These are phyloP conservation scores for Flagelloscypha sp. DNA, from an alignment of 768 basidiomycete species.

Conservation along the genomic window DNA sequence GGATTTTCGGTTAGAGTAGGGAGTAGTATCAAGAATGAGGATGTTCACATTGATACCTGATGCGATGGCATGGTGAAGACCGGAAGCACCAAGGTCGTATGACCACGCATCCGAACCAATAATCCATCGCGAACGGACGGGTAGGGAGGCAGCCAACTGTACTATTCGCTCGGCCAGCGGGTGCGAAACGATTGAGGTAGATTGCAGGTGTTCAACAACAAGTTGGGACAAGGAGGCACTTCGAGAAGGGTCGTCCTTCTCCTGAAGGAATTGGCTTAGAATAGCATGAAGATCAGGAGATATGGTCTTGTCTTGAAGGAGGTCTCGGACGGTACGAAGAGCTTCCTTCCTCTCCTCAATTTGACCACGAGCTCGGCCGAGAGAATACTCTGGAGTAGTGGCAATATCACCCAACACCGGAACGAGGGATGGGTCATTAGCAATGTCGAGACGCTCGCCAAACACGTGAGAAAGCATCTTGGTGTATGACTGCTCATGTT, in stretches of 20 bases:
- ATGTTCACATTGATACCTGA: slow-evolving; percentile 91
- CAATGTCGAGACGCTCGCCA: slow-evolving; percentile 67
- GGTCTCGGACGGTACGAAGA: slow-evolving; percentile 49
- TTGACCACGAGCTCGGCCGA: slow-evolving; percentile 83
- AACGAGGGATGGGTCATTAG: slow-evolving; percentile 76
- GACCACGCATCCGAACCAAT: slow-evolving; percentile 98
- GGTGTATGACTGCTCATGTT: slow-evolving; percentile 87
- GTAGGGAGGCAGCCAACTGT: slow-evolving; percentile 51
- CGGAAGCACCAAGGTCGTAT: slow-evolving; percentile 92
- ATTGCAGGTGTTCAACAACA: slow-evolving; percentile 44
- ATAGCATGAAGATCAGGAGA: slow-evolving; percentile 56
- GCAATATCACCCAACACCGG: slow-evolving; percentile 62
- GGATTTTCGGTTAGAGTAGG: slow-evolving; percentile 73
- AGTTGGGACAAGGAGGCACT: slow-evolving; percentile 51
- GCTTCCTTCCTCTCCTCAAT: slow-evolving; percentile 69
- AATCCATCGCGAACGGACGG: slow-evolving; percentile 82
- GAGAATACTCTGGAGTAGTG: slow-evolving; percentile 90
- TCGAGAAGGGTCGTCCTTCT: slow-evolving; percentile 61
- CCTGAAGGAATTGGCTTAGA: slow-evolving; percentile 72
- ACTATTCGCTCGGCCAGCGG: slow-evolving; percentile 50
- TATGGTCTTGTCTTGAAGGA: slow-evolving; percentile 47
- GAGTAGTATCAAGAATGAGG: slow-evolving; percentile 86
- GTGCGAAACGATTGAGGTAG: slow-evolving; percentile 25
- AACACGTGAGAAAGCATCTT: slow-evolving; percentile 81
- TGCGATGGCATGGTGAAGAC: slow-evolving; percentile 89